Percentiles rank a stretch among this genome's conserved stretches.
Conservation (phyloP, 768 basidiomycete genomes). For the Leccinum pellstonianum region DNA sequence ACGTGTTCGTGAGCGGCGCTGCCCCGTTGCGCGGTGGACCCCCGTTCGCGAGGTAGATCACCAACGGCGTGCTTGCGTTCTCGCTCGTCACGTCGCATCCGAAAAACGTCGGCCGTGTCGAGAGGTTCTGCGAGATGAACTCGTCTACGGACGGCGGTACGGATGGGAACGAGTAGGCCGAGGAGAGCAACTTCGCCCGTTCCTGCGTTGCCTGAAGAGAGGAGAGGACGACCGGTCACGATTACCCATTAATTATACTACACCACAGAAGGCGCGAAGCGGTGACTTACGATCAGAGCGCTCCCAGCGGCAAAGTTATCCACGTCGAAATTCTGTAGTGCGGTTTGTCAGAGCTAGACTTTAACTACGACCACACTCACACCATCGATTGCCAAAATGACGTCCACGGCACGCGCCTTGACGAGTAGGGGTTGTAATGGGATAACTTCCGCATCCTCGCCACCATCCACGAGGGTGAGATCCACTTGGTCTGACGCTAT, state of each 20-base stretch:
- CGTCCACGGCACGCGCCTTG: conserved; percentile 44
- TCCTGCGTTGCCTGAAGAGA: conserved; percentile 33
- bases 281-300: conserved; percentile 26
- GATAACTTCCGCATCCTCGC: conserved; percentile 42
- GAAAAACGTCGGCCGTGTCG: conserved; percentile 44
- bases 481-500: conserved; percentile 32
- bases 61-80: conserved; percentile 40
- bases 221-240: background rate
- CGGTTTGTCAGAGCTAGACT: background rate
- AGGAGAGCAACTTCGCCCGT: conserved; percentile 37
- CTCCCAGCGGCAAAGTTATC: conserved; percentile 24
- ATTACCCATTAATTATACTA: background rate
- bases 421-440: conserved; percentile 52
- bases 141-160: conserved; percentile 28
- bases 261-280: background rate
- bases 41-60: conserved; percentile 62
- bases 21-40: conserved; percentile 41
- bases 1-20: conserved; percentile 42
- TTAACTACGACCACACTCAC: conserved; percentile 15
- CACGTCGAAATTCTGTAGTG: background rate
- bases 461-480: conserved; percentile 40
- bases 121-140: conserved; percentile 39
- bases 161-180: conserved; percentile 34
- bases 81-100: conserved; percentile 37
- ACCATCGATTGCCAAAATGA: conserved; percentile 51